These are phyloP conservation scores for Microdochium bolleyi DNA, from an alignment of 2,329 filamentous ascomycete genomes.

Conservation along the genomic window DNA sequence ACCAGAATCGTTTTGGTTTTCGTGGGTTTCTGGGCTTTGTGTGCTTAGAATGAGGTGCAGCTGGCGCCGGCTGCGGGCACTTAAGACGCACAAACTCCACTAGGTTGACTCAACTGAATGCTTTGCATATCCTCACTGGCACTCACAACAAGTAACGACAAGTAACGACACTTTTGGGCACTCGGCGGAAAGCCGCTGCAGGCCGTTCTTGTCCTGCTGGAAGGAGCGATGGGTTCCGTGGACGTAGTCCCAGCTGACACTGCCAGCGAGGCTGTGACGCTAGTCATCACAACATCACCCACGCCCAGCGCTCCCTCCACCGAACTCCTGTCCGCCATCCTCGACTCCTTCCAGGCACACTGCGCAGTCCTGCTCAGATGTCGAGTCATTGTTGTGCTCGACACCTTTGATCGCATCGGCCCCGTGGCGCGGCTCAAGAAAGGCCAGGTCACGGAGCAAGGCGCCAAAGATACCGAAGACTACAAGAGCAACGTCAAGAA, in stretches of 20 bases:
- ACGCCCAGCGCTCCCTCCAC: conserved; percentile 46
- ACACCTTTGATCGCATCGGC: conserved; percentile 40
- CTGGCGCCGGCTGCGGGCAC: not conserved
- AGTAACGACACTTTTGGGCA: too few species aligned
- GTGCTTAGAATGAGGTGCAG: not conserved
- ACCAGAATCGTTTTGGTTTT: too few species aligned
- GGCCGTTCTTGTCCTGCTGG: not conserved
- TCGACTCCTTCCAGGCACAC: conserved; percentile 34
- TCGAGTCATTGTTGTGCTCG: conserved; percentile 41
- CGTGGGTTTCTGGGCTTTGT: too few species aligned
- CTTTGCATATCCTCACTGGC: too few species aligned
- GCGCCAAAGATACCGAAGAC: conserved; percentile 28
- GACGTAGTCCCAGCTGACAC: not conserved
- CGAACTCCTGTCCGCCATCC: conserved; percentile 37
- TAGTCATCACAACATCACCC: conserved; percentile 46
- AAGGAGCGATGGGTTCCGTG: not conserved
- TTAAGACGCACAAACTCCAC: not conserved
- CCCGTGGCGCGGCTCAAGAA: conserved; percentile 39
- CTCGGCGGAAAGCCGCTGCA: too few species aligned
- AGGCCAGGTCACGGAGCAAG: conserved; percentile 39
- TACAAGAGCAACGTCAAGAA: conserved; percentile 41
- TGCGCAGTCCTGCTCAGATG: conserved; percentile 32
- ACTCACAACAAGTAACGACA: too few species aligned
- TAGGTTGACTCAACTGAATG: not conserved
- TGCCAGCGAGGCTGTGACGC: conserved; percentile 20